Conservation (phyloP, 192 early-diverging fungal genomes). For the Dimargaris cristalligena region DNA sequence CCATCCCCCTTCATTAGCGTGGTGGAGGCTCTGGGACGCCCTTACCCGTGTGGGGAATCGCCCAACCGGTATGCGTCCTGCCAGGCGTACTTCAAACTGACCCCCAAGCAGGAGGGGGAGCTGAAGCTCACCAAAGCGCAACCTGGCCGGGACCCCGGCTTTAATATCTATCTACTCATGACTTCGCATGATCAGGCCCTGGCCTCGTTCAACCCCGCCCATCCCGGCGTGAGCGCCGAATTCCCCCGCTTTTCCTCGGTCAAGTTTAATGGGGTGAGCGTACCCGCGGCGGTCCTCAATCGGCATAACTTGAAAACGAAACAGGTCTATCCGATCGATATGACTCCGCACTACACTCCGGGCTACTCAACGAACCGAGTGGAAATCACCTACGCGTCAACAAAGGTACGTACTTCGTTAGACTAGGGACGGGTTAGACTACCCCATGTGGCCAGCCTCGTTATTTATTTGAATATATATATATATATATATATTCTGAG, state of each 20-base stretch:
- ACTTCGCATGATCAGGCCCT: background rate
- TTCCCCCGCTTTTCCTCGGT: background rate
- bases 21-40: background rate
- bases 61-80: background rate
- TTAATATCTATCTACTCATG: background rate
- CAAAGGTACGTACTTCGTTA: slow-evolving; percentile 20
- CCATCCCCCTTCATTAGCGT: background rate
- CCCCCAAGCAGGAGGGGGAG: background rate
- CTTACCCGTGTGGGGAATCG: background rate
- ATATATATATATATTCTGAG: background rate
- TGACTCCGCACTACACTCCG: slow-evolving; percentile 23
- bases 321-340: slow-evolving; percentile 31
- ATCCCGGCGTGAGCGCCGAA: background rate
- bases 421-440: background rate
- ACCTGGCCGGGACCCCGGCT: too few species aligned
- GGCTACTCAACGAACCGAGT: slow-evolving; percentile 22
- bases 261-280: background rate
- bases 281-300: background rate
- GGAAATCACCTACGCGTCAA: slow-evolving; percentile 33
- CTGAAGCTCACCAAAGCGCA: background rate
- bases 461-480: too few species aligned
- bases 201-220: background rate
- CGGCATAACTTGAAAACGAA: background rate
- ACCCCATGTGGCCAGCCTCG: background rate
- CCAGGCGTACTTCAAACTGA: background rate